A percentile compares a stretch with the other conserved stretches of the same genome.
These are phyloP conservation scores for Hericium rajendrae DNA, from an alignment of 768 basidiomycete genomes.

Conservation along the genomic window DNA sequence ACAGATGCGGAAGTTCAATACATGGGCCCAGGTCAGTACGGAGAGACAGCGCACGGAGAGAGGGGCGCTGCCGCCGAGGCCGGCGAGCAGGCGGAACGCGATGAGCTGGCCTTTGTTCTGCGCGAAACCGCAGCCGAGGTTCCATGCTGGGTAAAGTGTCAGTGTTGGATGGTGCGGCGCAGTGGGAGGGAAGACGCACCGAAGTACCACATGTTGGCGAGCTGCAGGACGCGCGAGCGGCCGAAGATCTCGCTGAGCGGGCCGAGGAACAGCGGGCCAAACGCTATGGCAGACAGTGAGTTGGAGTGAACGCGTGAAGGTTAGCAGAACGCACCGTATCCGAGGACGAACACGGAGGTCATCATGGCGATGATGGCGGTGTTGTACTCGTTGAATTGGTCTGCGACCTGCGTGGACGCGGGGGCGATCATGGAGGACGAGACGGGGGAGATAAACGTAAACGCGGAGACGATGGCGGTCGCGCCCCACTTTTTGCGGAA, in stretches of 20 bases:
- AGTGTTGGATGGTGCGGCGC: too few relatives aligned
- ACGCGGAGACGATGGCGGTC: slow-evolving; percentile 48
- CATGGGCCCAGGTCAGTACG: too few relatives aligned
- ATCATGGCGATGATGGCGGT: slow-evolving; percentile 41
- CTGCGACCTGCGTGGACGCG: slow-evolving; percentile 39
- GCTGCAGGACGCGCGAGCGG: slow-evolving; percentile 49
- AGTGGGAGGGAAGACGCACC: slow-evolving; percentile 25
- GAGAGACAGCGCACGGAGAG: slow-evolving; percentile 17
- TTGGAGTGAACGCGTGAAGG: neutral
- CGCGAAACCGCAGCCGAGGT: slow-evolving; percentile 49
- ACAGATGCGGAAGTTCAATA: neutral
- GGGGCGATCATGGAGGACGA: slow-evolving; percentile 73
- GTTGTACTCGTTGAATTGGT: slow-evolving; percentile 45
- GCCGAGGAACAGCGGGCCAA: slow-evolving; percentile 38
- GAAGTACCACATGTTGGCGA: slow-evolving; percentile 57
- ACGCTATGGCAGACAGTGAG: slow-evolving; percentile 24
- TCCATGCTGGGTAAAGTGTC: slow-evolving; percentile 36
- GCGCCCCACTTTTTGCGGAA: slow-evolving; percentile 20
- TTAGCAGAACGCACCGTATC: slow-evolving; percentile 35
- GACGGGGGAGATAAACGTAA: slow-evolving; percentile 56
- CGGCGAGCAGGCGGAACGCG: slow-evolving; percentile 44
- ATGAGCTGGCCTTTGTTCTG: slow-evolving; percentile 29
- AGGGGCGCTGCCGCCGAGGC: slow-evolving; percentile 66
- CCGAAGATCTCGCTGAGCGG: slow-evolving; percentile 70
- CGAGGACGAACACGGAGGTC: slow-evolving; percentile 50